Base-by-base conservation (phyloP, 2,329 filamentous ascomycete species). In the Biscogniauxia mediterranea region DNA sequence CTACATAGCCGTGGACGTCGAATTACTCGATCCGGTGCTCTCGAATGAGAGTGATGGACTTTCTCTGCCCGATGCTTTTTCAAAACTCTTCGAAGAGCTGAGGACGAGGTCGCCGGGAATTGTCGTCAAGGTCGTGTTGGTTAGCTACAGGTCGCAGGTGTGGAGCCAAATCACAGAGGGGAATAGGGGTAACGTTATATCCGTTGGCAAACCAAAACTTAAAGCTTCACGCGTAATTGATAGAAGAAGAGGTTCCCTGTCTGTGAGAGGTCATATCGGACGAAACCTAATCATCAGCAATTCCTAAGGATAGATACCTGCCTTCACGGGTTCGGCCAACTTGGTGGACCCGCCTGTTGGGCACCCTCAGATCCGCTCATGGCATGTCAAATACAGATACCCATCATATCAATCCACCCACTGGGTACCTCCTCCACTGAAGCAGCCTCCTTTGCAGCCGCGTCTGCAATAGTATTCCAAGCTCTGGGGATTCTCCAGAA, bases 401-500 rank as follows among this genome's bases (percentile, higher is more conserved):
- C 55, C 1, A 26, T 28, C 3, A 38, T 19, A 8, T 60, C 61
- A 19, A 19, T 32, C 57, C 58, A 62, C 15, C 32, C 1, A 26
- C 28, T n/a, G 13, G 0, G 26, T 15, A 28, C 25, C 15, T 57
- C 52, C 2, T 5, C 5, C 49, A 56, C 5, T 19, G 20, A 46
- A 23, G 64, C 65, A 42, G 66, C 66, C 42, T 61, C 56, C 59
- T 70, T 71, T 11, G 70, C 70, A 56, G 71, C 74, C 2, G 56
- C 63, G 67, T 83, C 79, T 0, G 81, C 81, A 38, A 67, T 62
- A 0, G 28, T 55, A 64, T 84, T 85, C 68, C 65, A 75, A 15
- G 77, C 71, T 46, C 77, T 73, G 2, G 76, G 75, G 38, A 85
- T 81, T 54, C 67, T 72, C 82, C 81, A 85, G 65, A 85, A 78